Percentiles rank a stretch among this genome's conserved stretches.
Evolutionary conservation across 2,329 filamentous ascomycete species (phyloP).

Genomic region (Falciphora oryzae): DNA sequence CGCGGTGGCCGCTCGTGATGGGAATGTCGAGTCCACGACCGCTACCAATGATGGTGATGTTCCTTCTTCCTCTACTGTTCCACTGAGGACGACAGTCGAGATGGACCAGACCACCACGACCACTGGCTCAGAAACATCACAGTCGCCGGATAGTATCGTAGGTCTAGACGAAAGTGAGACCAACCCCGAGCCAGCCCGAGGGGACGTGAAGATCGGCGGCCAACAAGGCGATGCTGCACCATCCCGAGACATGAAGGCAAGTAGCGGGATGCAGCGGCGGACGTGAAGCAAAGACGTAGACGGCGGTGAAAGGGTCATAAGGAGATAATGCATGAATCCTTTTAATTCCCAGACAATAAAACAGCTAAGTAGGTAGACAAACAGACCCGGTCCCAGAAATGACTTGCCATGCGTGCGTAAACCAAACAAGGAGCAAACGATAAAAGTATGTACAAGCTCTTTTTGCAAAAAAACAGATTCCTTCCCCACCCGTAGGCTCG

Average conservation of each 20-base stretch:
- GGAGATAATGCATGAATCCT: background rate
- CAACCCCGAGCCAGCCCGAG: too few species aligned
- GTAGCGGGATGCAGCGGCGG: too few species aligned
- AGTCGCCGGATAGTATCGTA: too few species aligned
- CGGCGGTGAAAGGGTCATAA: background rate
- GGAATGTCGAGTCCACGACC: too few species aligned
- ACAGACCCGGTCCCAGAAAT: background rate
- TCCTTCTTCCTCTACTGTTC: too few species aligned
- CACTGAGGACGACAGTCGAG: too few species aligned
- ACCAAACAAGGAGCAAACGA: conserved; percentile 2
- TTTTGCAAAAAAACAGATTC: conserved; percentile 1
- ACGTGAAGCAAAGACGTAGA: background rate
- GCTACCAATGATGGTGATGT: too few species aligned
- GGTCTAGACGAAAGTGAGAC: background rate
- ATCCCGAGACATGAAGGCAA: too few species aligned
- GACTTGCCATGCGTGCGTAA: conserved; percentile 1
- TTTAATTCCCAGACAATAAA: background rate
- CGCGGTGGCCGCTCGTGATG: too few species aligned
- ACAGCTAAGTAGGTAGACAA: background rate
- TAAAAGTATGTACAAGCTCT: conserved; percentile 7
- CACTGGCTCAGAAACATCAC: too few species aligned
- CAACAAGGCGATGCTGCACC: background rate
- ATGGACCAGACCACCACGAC: too few species aligned
- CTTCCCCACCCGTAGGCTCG: background rate
- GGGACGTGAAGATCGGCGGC: background rate